These are phyloP conservation scores for Papiliotrema nemorosa DNA, from an alignment of 1,284 basidiomycete species.

Conservation along the genomic window DNA sequence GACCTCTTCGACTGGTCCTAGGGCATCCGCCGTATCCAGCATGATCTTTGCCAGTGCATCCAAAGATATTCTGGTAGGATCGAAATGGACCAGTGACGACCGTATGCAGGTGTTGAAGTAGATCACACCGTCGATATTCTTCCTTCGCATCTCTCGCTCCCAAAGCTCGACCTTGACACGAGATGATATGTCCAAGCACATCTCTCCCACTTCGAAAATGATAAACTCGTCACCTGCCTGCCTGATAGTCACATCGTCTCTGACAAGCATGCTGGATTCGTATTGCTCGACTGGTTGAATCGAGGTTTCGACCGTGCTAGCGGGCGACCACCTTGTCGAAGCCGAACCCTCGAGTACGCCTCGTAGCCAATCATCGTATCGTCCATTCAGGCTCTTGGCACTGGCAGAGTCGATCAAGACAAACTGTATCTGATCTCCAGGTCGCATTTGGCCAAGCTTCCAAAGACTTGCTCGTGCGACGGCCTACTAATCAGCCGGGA, in stretches of 20 bases:
- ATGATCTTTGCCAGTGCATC: constrained; percentile 51
- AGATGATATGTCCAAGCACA: constrained; percentile 55
- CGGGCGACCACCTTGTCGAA: no score
- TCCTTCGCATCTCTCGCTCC: constrained; percentile 51
- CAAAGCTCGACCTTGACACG: constrained; percentile 60
- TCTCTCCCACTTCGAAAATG: constrained; percentile 59
- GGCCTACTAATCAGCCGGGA: constrained; percentile 31
- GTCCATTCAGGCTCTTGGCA: constrained; percentile 18
- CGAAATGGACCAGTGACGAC: constrained; percentile 59
- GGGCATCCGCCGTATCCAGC: neutral
- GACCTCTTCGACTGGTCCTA: constrained; percentile 43
- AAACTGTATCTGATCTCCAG: constrained; percentile 34
- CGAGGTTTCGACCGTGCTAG: no score
- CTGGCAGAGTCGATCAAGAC: neutral
- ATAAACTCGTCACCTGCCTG: constrained; percentile 60
- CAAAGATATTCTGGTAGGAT: constrained; percentile 52
- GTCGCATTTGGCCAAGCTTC: constrained; percentile 42
- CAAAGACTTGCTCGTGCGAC: constrained; percentile 13
- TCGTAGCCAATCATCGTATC: constrained; percentile 5
- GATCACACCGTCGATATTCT: constrained; percentile 49
- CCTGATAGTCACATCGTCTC: constrained; percentile 19
- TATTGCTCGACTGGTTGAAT: no score
- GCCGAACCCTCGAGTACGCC: constrained; percentile 26
- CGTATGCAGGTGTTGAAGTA: constrained; percentile 59
- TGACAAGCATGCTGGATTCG: constrained; percentile 8